Conservation (phyloP, 345 rosid species). For the Salix koriyanagi region DNA sequence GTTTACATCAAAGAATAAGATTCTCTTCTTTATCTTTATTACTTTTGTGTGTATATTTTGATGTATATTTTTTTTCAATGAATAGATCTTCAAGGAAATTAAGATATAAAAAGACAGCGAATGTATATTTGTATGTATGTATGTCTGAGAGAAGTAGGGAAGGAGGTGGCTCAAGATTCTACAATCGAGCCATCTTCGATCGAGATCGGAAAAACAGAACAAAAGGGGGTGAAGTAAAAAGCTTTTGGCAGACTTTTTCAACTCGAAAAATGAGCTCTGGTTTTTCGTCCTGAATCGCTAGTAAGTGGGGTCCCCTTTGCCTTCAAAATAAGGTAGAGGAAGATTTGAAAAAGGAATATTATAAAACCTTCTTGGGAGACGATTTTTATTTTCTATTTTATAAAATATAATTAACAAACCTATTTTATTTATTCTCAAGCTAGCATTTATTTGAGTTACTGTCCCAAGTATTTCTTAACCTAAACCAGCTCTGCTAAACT, state of each 20-base stretch:
- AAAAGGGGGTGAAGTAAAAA: slow-evolving; percentile 29
- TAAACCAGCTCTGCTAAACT: no score
- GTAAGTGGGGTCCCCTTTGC: slow-evolving; percentile 24
- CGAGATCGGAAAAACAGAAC: not conserved
- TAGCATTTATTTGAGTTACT: no score
- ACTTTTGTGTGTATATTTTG: not conserved
- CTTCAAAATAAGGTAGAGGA: slow-evolving; percentile 21
- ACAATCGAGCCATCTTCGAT: slow-evolving; percentile 12
- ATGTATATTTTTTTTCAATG: not conserved
- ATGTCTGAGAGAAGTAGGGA: slow-evolving; percentile 4
- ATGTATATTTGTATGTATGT: not conserved
- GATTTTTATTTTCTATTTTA: no score
- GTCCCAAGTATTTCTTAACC: no score
- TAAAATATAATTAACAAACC: no score
- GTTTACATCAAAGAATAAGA: slow-evolving; percentile 49
- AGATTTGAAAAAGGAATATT: no score
- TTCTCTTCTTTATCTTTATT: slow-evolving; percentile 13
- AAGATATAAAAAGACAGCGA: slow-evolving; percentile 15
- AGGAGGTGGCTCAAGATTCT: slow-evolving; percentile 16
- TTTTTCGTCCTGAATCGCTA: slow-evolving; percentile 13
- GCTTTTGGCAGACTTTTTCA: slow-evolving; percentile 57
- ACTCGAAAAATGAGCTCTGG: slow-evolving; percentile 15
- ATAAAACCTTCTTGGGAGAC: no score
- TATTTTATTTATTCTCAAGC: no score
- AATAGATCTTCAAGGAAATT: slow-evolving; percentile 9